Conservation (phyloP, 177 flowering plant species). For the Tripterygium wilfordii region DNA sequence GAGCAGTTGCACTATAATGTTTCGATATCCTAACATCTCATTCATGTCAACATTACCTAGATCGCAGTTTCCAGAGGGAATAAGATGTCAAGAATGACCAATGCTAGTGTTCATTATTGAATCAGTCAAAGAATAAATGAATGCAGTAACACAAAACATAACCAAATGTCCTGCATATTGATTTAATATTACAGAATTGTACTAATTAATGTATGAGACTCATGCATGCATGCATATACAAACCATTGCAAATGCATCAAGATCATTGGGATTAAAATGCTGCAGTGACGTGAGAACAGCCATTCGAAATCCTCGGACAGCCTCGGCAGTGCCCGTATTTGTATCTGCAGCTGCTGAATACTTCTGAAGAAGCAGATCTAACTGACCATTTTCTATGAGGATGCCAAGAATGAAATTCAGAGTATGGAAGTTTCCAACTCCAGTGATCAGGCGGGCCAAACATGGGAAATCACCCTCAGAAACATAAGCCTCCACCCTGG, state of each 20-base stretch:
- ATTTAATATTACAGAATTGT: no score
- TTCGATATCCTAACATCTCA: no score
- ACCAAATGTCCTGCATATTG: no score
- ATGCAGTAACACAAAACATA: no score
- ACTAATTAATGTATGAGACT: neutral
- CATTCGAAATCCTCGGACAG: conserved; percentile 92
- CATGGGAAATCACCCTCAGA: conserved; percentile 96
- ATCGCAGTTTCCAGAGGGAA: no score
- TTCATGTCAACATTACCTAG: no score
- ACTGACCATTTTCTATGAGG: conserved; percentile 93
- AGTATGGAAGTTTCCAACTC: conserved; percentile 96
- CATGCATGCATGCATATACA: conserved; percentile 16
- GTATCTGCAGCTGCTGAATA: conserved; percentile 78
- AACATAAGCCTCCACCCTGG: conserved; percentile 95
- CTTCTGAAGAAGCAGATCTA: conserved; percentile 93
- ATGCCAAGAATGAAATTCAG: conserved; percentile 92
- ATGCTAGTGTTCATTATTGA: no score
- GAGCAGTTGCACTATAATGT: no score
- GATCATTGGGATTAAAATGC: conserved; percentile 85
- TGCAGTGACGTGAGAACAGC: conserved; percentile 90
- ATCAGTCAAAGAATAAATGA: no score
- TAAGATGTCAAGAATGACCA: no score
- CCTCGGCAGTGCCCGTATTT: conserved; percentile 67
- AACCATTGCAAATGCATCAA: conserved; percentile 93
- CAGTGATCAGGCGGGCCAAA: conserved; percentile 94